Evolutionary conservation across 306 rosid genomes (phyloP), one percentile per base, ranked within the genome.

Genomic region (Vigna radiata): DNA sequence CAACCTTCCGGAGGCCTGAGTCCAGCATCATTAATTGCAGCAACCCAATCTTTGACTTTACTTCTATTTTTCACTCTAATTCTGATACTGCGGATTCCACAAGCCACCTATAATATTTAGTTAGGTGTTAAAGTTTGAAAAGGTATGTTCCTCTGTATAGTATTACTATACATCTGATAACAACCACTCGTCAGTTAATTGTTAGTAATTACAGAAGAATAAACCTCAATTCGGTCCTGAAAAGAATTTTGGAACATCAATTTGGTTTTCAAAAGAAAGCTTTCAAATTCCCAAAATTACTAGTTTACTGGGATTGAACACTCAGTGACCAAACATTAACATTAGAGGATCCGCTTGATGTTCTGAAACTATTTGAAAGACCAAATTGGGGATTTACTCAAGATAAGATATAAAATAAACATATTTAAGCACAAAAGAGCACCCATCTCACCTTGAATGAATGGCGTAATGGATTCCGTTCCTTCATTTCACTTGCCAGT

Each of bases 1-100:
- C 98, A 92, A 48, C 99, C 98, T 85, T 96, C 99, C 64, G 98
- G 98, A 86, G 99, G 96, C 84, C 93, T 88, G 50, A 89, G 90
- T 75, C 96, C 99, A 81, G 97, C 97, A 87, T 96, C 98, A 74
- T 96, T 92, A 47, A 96, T 88, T 25, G 97, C 91, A 25, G 99
- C 96, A 27, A 96, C 97, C 99, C 99, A 96, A 75, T 88, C 99
- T 84, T 87, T 91, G 84, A 88, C 97, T 88, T 86, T 90, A 73
- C 86, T 83, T 50, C 86, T 82, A 76, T 85, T 91, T 85, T 84
- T 92, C 49, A 72, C 87, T 83, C 99, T 96, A 77, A 96, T 70
- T 81, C 88, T 89, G 67, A 96, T 84, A 82, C 87, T 89, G 80
- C 89, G 91, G 80, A 31, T 87, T 81, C 99, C 99, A 84, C 96